Evolutionary conservation across 75 land plant genomes (phyloP), one percentile per base, ranked within the genome.

Genomic region (Gnetum montanum): DNA sequence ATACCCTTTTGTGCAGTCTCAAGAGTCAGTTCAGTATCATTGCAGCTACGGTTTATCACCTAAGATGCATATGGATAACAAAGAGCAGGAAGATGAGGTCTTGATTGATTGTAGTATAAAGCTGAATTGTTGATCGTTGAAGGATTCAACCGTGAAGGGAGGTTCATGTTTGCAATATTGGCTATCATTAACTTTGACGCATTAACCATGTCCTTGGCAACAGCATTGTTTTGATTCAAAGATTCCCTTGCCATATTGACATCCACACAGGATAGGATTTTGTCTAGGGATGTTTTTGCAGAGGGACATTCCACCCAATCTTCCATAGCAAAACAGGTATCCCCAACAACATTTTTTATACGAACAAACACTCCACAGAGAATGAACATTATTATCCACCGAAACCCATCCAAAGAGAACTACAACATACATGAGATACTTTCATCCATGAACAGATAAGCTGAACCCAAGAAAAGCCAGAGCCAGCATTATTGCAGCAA

Each of bases 281-380:
- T 78, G 33, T 81, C 83, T 31, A 89, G 48, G 16, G 73, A 73
- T 6, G 95, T 79, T 6, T 72, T 64, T 8, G 65, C 80, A 43
- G 33, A 56, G 0, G 95, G 95, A 43, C 82, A 46, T 26, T 49
- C 47, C 4, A 82, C 80, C 95, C 95, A 89, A 26, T 89, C 78
- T 24, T 76, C 77, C 90, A 89, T 85, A n/a, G 95, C 75, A 33
- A 89, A 80, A 51, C 95, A 89, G 0, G 90, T 74, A 49, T 89
- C 95, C 54, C 55, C 70, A 1, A 69, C 50, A 7, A 61, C 77
- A 75, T 47, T 47, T 26, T 29, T 47, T 26, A 47, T 26, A 10
- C 24, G 27, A 47, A 26, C 24, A 47, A 47, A 47, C 27, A 47
- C 49, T 11, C 49, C 49, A 18, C 29, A 47, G 7, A 47, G 49